These are phyloP conservation scores for Penicillium paradoxum DNA, from an alignment of 495 filamentous ascomycete genomes.

Conservation along the genomic window DNA sequence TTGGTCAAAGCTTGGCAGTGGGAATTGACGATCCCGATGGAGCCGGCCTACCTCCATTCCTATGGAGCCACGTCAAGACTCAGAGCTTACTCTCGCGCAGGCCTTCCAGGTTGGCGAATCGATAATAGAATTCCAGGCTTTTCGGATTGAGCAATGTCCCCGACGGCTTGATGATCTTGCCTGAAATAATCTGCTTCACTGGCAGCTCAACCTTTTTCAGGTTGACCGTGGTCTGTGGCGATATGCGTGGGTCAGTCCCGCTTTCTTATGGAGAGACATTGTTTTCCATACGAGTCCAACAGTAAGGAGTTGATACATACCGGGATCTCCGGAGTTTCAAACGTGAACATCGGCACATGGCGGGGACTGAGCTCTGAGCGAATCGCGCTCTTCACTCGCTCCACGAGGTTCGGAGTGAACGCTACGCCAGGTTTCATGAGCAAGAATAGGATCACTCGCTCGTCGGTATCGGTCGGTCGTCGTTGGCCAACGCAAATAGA, in stretches of 20 bases:
- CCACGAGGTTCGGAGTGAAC: conserved; percentile 53
- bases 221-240: conserved; percentile 67
- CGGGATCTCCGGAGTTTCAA: conserved; percentile 76
- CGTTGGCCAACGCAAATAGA: conserved; percentile 73
- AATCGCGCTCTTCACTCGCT: conserved; percentile 58
- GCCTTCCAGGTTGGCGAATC: conserved; percentile 73
- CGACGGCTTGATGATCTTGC: conserved; percentile 66
- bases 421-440: conserved; percentile 48
- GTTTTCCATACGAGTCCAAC: neutral
- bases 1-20: conserved; percentile 26
- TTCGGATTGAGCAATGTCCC: conserved; percentile 73
- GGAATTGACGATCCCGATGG: conserved; percentile 3
- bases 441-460: conserved; percentile 71
- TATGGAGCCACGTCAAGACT: conserved; percentile 13
- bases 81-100: conserved; percentile 32
- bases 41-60: conserved; percentile 7
- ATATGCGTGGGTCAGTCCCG: conserved; percentile 3
- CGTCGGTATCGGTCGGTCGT: conserved; percentile 61
- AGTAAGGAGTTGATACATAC: conserved; percentile 45
- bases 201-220: conserved; percentile 82
- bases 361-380: conserved; percentile 58
- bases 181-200: conserved; percentile 79
- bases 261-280: neutral
- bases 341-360: conserved; percentile 74
- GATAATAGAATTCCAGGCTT: conserved; percentile 72